These are phyloP conservation scores for Amaranthus palmeri DNA, from an alignment of 148 eudicot genomes.

Conservation along the genomic window DNA sequence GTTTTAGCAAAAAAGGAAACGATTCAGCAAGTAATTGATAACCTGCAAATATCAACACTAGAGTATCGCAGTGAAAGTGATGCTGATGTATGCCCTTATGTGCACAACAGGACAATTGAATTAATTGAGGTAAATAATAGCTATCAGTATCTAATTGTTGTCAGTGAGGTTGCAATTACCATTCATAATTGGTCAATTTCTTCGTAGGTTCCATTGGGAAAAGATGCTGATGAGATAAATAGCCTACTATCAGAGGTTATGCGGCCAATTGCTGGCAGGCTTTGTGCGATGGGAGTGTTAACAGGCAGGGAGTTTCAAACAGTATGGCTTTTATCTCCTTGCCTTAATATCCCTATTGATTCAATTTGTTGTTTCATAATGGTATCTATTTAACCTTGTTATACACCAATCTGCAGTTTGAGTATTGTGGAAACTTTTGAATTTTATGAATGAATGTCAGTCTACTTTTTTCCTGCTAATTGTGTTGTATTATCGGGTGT, in stretches of 20 bases:
- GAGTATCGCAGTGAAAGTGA: constrained; percentile 86
- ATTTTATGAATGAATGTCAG: no score
- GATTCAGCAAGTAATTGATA: constrained; percentile 74
- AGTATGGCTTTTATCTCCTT: constrained; percentile 33
- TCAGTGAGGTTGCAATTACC: constrained; percentile 4
- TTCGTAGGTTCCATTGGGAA: constrained; percentile 79
- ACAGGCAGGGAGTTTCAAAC: constrained; percentile 70
- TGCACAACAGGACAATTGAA: constrained; percentile 74
- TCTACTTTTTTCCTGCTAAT: no score
- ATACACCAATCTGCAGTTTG: no score
- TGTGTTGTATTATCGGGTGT: no score
- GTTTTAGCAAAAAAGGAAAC: constrained; percentile 69
- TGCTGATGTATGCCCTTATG: constrained; percentile 77
- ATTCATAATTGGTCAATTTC: constrained; percentile 9
- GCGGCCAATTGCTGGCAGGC: constrained; percentile 56
- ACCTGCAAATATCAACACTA: constrained; percentile 82
- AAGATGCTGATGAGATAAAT: constrained; percentile 58
- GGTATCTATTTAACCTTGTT: no score
- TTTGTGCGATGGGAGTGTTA: constrained; percentile 54
- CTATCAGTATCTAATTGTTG: neutral
- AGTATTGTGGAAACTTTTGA: no score
- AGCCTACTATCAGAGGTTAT: constrained; percentile 56
- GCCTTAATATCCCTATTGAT: neutral
- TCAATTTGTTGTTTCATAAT: neutral
- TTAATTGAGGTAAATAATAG: constrained; percentile 55